Evolutionary conservation across 176 grass and related monocot genomes (phyloP).

Genomic region (Cenchrus purpureus): DNA sequence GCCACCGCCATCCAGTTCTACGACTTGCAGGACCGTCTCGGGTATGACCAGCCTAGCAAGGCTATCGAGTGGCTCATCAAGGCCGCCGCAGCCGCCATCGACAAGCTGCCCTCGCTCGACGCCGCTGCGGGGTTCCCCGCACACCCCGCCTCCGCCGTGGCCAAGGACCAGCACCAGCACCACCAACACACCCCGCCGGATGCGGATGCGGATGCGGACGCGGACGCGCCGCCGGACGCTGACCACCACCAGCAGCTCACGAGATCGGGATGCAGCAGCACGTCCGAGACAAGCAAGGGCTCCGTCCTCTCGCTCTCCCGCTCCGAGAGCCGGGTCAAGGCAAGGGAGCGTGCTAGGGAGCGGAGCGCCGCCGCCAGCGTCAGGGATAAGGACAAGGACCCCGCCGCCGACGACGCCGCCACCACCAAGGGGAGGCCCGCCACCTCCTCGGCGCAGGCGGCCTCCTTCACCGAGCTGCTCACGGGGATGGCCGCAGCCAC

Average conservation of each 20-base stretch:
- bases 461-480: conserved; percentile 83
- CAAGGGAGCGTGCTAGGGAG: conserved; percentile 70
- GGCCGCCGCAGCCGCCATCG: conserved; percentile 68
- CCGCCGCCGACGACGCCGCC: neutral
- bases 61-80: conserved; percentile 95
- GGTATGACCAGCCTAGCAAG: conserved; percentile 86
- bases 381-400: conserved; percentile 40
- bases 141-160: conserved; percentile 25
- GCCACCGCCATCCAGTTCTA: conserved; percentile 96
- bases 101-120: conserved; percentile 67
- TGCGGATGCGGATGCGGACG: no score
- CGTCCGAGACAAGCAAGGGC: conserved; percentile 88
- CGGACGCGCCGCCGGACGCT: neutral
- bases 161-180: neutral
- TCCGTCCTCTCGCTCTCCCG: conserved; percentile 84
- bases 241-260: conserved; percentile 53
- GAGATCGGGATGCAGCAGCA: conserved; percentile 79
- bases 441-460: conserved; percentile 30
- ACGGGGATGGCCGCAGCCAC: conserved; percentile 56
- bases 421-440: neutral
- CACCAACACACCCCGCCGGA: conserved; percentile 39
- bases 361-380: conserved; percentile 39
- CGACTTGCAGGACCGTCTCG: conserved; percentile 84
- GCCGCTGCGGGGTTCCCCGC: conserved; percentile 32
- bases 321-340: conserved; percentile 80